Percentiles rank a stretch among this genome's conserved stretches.
Evolutionary conservation across 2,329 filamentous ascomycete genomes (phyloP).

Genomic region (Aspergillus sp.): DNA sequence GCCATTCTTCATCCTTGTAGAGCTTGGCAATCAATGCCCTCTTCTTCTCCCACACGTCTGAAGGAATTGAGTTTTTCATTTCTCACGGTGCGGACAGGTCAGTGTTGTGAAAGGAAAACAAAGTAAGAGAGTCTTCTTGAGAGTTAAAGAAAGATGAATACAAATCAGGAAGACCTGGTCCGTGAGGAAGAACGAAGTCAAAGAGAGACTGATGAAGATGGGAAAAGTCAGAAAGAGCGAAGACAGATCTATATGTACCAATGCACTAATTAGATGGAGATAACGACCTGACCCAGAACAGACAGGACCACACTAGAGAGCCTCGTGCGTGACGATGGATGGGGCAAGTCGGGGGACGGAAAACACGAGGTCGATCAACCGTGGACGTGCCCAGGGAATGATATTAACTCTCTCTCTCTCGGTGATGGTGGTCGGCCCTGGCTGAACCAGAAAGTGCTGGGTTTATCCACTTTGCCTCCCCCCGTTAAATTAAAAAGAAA

Average conservation of each 20-base stretch:
- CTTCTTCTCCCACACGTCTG: conserved; percentile 40
- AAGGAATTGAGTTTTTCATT: conserved; percentile 39
- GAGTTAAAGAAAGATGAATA: neutral
- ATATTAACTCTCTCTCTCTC: neutral
- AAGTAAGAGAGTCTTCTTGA: too few relatives aligned
- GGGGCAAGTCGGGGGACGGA: neutral
- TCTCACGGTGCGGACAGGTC: conserved; percentile 1
- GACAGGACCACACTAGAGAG: neutral
- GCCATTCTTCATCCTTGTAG: conserved; percentile 41
- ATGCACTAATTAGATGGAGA: neutral
- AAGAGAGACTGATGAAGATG: conserved; percentile 3
- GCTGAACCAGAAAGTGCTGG: neutral
- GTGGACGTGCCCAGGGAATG: neutral
- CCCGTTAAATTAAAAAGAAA: too few relatives aligned
- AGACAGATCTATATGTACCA: neutral
- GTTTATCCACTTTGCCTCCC: neutral
- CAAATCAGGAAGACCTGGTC: neutral
- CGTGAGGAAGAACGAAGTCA: neutral
- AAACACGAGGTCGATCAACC: neutral
- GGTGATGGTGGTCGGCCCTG: neutral
- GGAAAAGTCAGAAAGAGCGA: conserved; percentile 4
- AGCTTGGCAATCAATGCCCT: conserved; percentile 34
- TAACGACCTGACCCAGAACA: neutral
- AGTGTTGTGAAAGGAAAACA: too few relatives aligned
- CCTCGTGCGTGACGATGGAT: neutral